Evolutionary conservation across 495 filamentous ascomycete species (phyloP).

Genomic region (Jackrogersella multiformis): DNA sequence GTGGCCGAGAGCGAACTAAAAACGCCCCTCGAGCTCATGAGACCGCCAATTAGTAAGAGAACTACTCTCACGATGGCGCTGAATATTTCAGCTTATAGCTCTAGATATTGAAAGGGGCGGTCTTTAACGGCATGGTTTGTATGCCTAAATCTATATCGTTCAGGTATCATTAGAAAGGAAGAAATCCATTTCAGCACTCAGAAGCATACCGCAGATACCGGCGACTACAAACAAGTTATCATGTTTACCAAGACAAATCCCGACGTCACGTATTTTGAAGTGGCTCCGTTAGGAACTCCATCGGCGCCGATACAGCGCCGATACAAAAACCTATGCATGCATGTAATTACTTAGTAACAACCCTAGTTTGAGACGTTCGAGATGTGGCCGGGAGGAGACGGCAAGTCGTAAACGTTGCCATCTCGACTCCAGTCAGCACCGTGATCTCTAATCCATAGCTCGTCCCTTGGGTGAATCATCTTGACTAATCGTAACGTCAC

Average conservation of each 20-base stretch:
- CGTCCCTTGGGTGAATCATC: background rate
- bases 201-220: background rate
- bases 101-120: slow-evolving; percentile 1
- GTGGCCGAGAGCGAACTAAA: background rate
- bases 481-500: slow-evolving; percentile 6
- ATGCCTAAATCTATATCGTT: background rate
- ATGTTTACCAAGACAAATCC: background rate
- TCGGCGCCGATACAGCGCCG: background rate
- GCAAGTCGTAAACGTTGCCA: slow-evolving; percentile 8
- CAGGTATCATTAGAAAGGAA: background rate
- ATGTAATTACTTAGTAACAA: slow-evolving; percentile 8
- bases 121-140: background rate
- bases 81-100: slow-evolving; percentile 4
- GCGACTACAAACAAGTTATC: background rate
- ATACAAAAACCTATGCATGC: background rate
- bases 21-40: background rate
- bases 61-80: background rate
- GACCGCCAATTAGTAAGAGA: background rate
- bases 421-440: background rate
- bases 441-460: background rate
- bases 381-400: slow-evolving; percentile 4
- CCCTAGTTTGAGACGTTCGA: background rate
- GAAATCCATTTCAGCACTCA: background rate
- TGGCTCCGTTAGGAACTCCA: background rate
- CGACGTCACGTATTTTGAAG: background rate